Base-by-base conservation (phyloP, 192 early-diverging fungal species). In the Entomortierella chlamydospora region DNA sequence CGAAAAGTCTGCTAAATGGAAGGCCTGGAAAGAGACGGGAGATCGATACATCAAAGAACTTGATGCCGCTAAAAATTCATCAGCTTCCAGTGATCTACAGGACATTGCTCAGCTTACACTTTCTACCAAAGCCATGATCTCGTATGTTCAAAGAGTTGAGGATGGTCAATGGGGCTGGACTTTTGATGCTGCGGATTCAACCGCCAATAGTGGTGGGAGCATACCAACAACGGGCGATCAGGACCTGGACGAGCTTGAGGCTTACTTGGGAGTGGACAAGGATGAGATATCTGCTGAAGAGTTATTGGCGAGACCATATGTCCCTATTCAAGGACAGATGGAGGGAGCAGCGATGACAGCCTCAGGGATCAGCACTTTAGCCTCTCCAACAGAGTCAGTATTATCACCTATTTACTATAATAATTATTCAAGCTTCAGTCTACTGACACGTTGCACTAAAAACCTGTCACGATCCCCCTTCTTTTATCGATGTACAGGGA, bases 321-420 rank as follows among this genome's bases (percentile, higher is more conserved):
- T 79, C 4, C 76, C 68, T 22, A 65, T 22, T 15, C 33, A 52
- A 13, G 63, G 42, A 9, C 53, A 65, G 39, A 60, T 70, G 2
- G 68, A 65, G 0, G 68, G 62, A 1, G 57, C 57, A 12, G n/a
- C 56, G 1, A 79, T 70, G 67, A 70, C 74, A 1, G 74, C 67
- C 1, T 61, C 76, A 4, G 76, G 76, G 9, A 79, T 87, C n/a
- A 87, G 85, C 42, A 74, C 85, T 4, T 68, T 87, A 78, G 78
- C 78, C 4, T 37, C 49, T 13, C 42, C 28, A 11, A 57, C 61
- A 53, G 79, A 84, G 64, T 72, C 59, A 28, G 58, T 28, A 18
- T 23, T 23, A 28, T 11, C 28, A 23, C 4, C 4, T 50, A 10
- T 54, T 17, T n/a, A 7, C 50, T 17, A 43, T n/a, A n/a, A n/a